Base-by-base conservation (phyloP, 345 rosid species). In the Chamaenerion angustifolium region DNA sequence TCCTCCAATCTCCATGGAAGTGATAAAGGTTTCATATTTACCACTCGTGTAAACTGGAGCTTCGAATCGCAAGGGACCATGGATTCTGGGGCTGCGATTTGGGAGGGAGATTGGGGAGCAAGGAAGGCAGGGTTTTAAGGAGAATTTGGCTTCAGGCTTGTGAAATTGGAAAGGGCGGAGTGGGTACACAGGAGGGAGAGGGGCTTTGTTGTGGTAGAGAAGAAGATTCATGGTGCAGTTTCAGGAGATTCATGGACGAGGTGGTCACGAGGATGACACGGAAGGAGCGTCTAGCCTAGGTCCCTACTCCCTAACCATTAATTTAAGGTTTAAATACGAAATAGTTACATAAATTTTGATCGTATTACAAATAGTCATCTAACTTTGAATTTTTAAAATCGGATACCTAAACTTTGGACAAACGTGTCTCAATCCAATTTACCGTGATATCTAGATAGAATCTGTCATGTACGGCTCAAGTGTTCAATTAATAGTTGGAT, bases 191-290 rank as follows among this genome's bases (percentile, higher is more conserved):
- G 40, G 16, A 17, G 48, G 37, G 4, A 49, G 35, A 35, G 63
- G 56, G 60, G 66, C 27, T 51, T 46, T 59, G 62, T 46, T 45
- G 65, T 43, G 19, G 13, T 54, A 71, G 62, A 52, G 62, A 40
- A 45, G 23, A 56, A 48, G 42, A 15, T 17, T 56, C 71, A 62
- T 49, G 48, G 56, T 75, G 78, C 61, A 67, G 12, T 59, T 51
- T 74, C 64, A 66, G 78, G 66, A 74, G 72, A 66, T 60, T 71
- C 85, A 77, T 83, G 51, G 45, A n/a, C n/a, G n/a, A n/a, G n/a
- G n/a, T n/a, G n/a, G n/a, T n/a, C n/a, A n/a, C n/a, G n/a, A 0
- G 51, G 14, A 16, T 46, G 49, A 42, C 19, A 16, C 15, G 11
- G 14, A 27, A 8, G 3, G 14, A 21, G 14, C 47, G n/a, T 14